Base-by-base conservation (phyloP, 148 eudicot species). In the Amaranthus cruentus region DNA sequence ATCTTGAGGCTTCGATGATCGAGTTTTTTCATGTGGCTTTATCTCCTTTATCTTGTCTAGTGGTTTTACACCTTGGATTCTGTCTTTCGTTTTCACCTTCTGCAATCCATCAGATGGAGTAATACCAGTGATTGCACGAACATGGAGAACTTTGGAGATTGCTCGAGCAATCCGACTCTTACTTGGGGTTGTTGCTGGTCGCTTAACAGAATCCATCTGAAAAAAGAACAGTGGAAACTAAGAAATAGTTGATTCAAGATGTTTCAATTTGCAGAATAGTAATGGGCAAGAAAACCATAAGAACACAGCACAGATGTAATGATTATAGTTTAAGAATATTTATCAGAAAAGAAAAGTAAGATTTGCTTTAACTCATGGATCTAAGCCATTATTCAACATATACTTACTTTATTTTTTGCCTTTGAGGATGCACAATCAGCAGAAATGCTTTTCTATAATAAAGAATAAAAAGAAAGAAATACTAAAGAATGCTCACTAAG, bases 161-260 rank as follows among this genome's bases (percentile, higher is more conserved):
- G 89, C 83, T 4, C 99, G 86, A 3, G 90, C 90, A 73, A 90
- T 83, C 68, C 94, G 78, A 79, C 87, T 87, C 88, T 86, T 95
- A 68, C 70, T 82, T 28, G 95, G 84, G 66, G 92, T 84, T 14
- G 80, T 82, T 12, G 78, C 55, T 46, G 79, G 61, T 55, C 76
- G 79, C 61, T 79, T 81, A 69, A 85, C 82, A 10, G 89, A 80
- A 77, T 84, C 96, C 96, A 93, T 93, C 91, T 85, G 88, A 14
- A 65, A 70, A 70, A 8, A 52, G 15, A 69, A 74, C 59, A 75
- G 44, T 57, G 43, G 50, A 73, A 49, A 59, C 46, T 54, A 52
- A 43, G 73, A 48, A 9, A 64, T 68, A 14, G 43, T 7, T 42
- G 68, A 53, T 28, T 1, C 11, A 66, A 44, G 62, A 9, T 18